Percentiles rank a stretch among this genome's conserved stretches.
These are phyloP conservation scores for Peltaster fructicola DNA, from an alignment of 2,329 filamentous ascomycete species.

Conservation along the genomic window DNA sequence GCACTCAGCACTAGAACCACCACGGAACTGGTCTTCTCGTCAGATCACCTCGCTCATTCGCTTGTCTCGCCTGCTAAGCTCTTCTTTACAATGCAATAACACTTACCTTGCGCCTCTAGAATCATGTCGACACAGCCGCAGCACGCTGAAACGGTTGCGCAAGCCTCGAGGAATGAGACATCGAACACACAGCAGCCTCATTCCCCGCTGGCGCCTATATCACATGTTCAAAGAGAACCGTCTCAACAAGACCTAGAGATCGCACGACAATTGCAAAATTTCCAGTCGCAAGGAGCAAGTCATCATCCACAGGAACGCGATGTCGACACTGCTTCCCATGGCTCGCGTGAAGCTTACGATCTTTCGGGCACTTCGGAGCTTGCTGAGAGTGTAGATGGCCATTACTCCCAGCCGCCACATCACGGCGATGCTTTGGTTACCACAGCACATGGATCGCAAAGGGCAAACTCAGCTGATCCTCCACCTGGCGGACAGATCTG, in stretches of 20 bases:
- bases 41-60: too few species aligned
- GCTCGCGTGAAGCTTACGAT: slow-evolving; percentile 2
- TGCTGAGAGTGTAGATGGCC: too few species aligned
- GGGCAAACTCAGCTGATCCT: slow-evolving; percentile 12
- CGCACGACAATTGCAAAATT: slow-evolving; percentile 29
- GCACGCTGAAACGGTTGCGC: slow-evolving; percentile 9
- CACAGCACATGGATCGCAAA: slow-evolving; percentile 2
- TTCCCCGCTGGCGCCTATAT: slow-evolving; percentile 1
- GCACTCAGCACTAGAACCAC: too few species aligned
- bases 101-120: too few species aligned
- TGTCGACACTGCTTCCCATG: slow-evolving; percentile 1
- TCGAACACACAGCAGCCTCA: slow-evolving; percentile 1
- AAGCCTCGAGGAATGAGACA: neutral
- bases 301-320: slow-evolving; percentile 1
- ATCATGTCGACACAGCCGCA: slow-evolving; percentile 17
- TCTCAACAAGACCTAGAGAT: slow-evolving; percentile 33
- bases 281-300: slow-evolving; percentile 23
- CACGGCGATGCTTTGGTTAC: too few species aligned
- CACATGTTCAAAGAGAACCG: slow-evolving; percentile 19
- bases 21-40: too few species aligned
- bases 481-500: slow-evolving; percentile 46
- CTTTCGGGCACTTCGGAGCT: neutral
- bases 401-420: too few species aligned
- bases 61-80: too few species aligned
- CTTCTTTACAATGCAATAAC: too few species aligned